Conservation (phyloP, 257 asterid species). For the Capsicum rhomboideum region DNA sequence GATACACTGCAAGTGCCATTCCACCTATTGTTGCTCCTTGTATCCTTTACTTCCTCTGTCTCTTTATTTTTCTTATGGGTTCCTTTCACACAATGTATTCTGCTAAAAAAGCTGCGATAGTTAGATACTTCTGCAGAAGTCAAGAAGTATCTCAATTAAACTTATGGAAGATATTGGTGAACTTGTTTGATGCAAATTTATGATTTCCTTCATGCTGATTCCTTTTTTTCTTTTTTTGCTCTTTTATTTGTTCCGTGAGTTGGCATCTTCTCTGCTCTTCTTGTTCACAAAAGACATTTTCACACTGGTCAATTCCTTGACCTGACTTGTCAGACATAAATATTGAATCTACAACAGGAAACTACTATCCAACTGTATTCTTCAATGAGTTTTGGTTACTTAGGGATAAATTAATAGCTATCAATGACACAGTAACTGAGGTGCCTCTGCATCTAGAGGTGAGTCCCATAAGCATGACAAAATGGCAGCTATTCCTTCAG, state of each 20-base stretch:
- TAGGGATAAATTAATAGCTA: slow-evolving; percentile 57
- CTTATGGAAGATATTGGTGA: background rate
- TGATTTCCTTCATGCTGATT: background rate
- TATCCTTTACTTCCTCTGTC: slow-evolving; percentile 41
- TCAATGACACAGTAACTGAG: slow-evolving; percentile 79
- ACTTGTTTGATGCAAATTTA: background rate
- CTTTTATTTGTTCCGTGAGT: background rate
- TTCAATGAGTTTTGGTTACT: slow-evolving; percentile 98
- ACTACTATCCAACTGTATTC: slow-evolving; percentile 79
- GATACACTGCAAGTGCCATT: slow-evolving; percentile 67
- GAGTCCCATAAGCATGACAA: slow-evolving; percentile 95
- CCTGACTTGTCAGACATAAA: slow-evolving; percentile 51
- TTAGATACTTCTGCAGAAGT: background rate
- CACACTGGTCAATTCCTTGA: slow-evolving; percentile 33
- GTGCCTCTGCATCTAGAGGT: slow-evolving; percentile 83
- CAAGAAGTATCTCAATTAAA: background rate
- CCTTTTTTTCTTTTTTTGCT: background rate
- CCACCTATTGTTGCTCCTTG: slow-evolving; percentile 90
- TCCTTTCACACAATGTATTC: background rate
- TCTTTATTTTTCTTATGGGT: background rate
- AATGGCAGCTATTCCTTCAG: slow-evolving; percentile 94
- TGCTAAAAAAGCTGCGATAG: background rate
- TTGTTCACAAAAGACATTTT: background rate
- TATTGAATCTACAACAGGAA: slow-evolving; percentile 66
- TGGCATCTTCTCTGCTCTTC: background rate